Base-by-base conservation (phyloP, 2,329 filamentous ascomycete species). In the Kalaharituber pfeilii region DNA sequence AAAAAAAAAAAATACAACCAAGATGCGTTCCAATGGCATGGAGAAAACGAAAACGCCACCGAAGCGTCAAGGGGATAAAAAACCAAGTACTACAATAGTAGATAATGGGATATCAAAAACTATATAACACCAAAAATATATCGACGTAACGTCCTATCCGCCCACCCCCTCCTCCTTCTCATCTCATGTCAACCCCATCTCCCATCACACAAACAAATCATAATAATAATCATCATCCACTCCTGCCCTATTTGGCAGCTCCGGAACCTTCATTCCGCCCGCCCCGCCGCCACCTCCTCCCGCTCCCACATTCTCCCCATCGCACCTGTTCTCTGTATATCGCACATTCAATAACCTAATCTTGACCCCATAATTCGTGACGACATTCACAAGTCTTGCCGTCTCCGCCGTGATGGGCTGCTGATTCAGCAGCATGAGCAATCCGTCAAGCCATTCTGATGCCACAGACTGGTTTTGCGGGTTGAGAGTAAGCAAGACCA, bases 341-440 rank as follows among this genome's bases (percentile, higher is more conserved):
- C 86, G 75, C 42, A 98, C 84, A 68, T 96, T 98, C 63, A 98
- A 72, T 65, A 98, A 70, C 39, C 91, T 75, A 58, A 98, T 93
- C 72, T 94, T 94, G 59, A 96, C 72, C 3, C 91, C 88, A 66
- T 94, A 96, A 62, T 93, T 84, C 65, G 81, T 80, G 56, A 96
- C 84, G 63, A 95, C 72, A 53, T 81, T 80, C 53, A 95, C 82
- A 58, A 96, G 72, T 68, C 91, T 93, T 66, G 83, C 89, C 30
- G 91, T 96, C 70, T 96, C 89, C 2, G 87, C 79, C n/a, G 91
- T 98, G 66, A 98, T 95, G 20, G 91, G 91, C 56, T 88, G 80
- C 69, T 98, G 91, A 65, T 93, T 87, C 24, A 98, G 75, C 53
- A 98, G 74, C 87, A 98, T 94, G 54, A 96, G 75, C 60, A 98